Evolutionary conservation across 2,329 filamentous ascomycete genomes (phyloP).

Genomic region (Aspergillus fumigatiaffinis): DNA sequence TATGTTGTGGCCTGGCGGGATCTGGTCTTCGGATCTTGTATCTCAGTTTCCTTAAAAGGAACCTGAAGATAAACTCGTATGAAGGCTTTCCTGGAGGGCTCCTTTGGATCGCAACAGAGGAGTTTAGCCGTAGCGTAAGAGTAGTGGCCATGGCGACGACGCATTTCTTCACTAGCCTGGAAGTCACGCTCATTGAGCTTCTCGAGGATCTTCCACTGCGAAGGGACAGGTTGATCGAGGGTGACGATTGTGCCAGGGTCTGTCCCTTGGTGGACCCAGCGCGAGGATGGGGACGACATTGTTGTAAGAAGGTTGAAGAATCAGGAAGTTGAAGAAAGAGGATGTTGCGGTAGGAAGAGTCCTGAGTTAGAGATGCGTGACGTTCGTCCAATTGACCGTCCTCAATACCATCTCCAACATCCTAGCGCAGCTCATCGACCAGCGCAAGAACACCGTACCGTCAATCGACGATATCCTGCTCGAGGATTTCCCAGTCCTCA

Average conservation of each 20-base stretch:
- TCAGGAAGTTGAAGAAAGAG: too few species aligned
- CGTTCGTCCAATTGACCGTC: too few species aligned
- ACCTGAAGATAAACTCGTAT: conserved; percentile 9
- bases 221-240: conserved; percentile 9
- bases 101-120: conserved; percentile 1
- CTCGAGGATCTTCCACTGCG: conserved; percentile 12
- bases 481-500: too few species aligned
- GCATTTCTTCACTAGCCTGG: conserved; percentile 2
- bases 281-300: conserved; percentile 5
- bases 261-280: conserved; percentile 5
- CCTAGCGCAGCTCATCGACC: too few species aligned
- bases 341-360: too few species aligned
- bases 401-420: too few species aligned
- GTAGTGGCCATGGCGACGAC: neutral
- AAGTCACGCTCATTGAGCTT: conserved; percentile 11
- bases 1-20: conserved; percentile 8
- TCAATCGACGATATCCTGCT: too few species aligned
- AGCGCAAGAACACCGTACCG: too few species aligned
- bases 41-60: conserved; percentile 6
- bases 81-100: conserved; percentile 7
- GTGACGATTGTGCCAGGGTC: conserved; percentile 10
- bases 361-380: too few species aligned
- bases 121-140: conserved; percentile 6
- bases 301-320: neutral
- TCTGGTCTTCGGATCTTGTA: conserved; percentile 9